Conservation (phyloP, 2,329 filamentous ascomycete species). For the Colletotrichum melonis region DNA sequence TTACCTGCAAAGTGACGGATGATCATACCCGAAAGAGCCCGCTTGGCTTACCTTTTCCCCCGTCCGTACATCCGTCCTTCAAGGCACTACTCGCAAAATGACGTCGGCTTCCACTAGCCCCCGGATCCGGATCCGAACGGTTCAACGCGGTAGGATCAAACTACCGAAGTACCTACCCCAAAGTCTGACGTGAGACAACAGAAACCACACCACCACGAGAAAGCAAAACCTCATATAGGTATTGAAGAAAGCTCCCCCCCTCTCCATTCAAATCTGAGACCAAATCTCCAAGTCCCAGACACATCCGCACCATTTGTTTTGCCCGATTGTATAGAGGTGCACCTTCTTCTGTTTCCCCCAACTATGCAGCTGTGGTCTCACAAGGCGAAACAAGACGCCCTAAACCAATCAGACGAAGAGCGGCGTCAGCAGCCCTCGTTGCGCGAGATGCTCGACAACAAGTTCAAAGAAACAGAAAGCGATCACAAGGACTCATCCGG, state of each 20-base stretch:
- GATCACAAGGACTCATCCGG: not conserved
- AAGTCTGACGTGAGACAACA: slow-evolving; percentile 4
- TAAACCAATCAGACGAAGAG: not conserved
- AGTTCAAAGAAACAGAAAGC: not conserved
- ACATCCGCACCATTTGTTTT: not conserved
- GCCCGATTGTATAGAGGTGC: too few species aligned
- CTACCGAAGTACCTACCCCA: not conserved
- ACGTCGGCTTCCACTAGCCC: not conserved
- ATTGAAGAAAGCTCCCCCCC: too few species aligned
- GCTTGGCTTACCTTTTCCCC: not conserved
- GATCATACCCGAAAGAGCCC: not conserved
- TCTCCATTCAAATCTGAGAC: not conserved
- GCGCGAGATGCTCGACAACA: not conserved
- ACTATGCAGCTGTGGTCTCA: slow-evolving; percentile 17
- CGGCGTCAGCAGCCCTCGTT: not conserved
- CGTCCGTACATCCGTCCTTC: not conserved
- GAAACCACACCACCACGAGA: not conserved
- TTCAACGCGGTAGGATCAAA: not conserved
- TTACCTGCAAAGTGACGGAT: not conserved
- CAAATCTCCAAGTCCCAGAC: not conserved
- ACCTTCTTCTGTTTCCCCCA: not conserved
- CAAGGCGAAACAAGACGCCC: slow-evolving; percentile 5
- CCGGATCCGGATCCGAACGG: not conserved
- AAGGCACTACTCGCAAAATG: not conserved
- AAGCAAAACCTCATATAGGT: not conserved